Conservation (phyloP, 2,329 filamentous ascomycete species). For the Hirsutella rhossiliensis region DNA sequence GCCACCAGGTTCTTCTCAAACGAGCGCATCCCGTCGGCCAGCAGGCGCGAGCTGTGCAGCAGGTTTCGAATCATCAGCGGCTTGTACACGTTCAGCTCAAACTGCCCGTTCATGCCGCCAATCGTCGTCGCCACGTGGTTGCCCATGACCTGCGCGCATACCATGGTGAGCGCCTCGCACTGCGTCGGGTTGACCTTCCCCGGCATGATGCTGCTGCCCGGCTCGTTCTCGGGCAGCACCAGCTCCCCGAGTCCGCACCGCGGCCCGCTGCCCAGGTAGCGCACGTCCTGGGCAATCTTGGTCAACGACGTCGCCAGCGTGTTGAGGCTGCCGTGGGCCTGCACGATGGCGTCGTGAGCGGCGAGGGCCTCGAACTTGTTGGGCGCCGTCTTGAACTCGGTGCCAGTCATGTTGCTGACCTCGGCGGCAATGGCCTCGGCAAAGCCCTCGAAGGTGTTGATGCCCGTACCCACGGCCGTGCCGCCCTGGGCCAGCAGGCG, state of each 20-base stretch:
- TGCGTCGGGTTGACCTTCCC: slow-evolving; percentile 99
- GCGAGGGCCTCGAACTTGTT: slow-evolving; percentile 99
- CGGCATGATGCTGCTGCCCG: slow-evolving; percentile 96
- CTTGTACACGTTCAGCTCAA: slow-evolving; percentile 99
- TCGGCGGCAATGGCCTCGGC: slow-evolving; percentile 86
- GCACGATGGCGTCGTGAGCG: slow-evolving; percentile 89
- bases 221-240: slow-evolving; percentile 91
- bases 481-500: slow-evolving; percentile 86
- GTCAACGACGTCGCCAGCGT: slow-evolving; percentile 82
- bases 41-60: slow-evolving; percentile 78
- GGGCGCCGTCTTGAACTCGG: slow-evolving; percentile 86
- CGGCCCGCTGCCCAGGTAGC: slow-evolving; percentile 90
- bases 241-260: slow-evolving; percentile 94
- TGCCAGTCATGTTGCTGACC: slow-evolving; percentile 85
- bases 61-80: slow-evolving; percentile 91
- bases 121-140: slow-evolving; percentile 92
- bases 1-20: slow-evolving; percentile 89
- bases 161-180: slow-evolving; percentile 95
- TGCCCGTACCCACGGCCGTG: slow-evolving; percentile 90
- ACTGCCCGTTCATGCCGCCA: slow-evolving; percentile 94
- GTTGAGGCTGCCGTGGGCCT: slow-evolving; percentile 88
- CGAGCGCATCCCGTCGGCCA: slow-evolving; percentile 85
- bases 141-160: slow-evolving; percentile 95
- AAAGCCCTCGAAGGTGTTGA: slow-evolving; percentile 96
- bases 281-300: slow-evolving; percentile 97